Evolutionary conservation across 441 rosid species (phyloP).

Genomic region (Dalechampia spathulata): DNA sequence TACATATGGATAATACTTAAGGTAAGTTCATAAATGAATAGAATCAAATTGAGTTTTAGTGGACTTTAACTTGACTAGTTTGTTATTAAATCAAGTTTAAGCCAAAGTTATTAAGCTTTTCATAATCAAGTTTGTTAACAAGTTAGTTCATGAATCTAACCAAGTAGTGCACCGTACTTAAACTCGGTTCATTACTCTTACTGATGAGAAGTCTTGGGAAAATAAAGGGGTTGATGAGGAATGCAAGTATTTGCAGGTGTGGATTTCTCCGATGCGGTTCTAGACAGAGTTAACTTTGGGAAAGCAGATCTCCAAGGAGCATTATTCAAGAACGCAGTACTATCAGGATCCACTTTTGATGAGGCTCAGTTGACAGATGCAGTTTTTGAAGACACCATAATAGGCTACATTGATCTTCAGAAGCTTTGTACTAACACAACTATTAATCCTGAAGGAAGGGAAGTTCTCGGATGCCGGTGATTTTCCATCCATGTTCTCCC

Average conservation of each 20-base stretch:
- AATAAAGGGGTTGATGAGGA: background rate
- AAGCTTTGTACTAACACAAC: slow-evolving; percentile 44
- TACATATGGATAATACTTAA: no score
- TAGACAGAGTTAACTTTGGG: slow-evolving; percentile 69
- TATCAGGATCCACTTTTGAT: slow-evolving; percentile 70
- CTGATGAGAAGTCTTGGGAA: no score
- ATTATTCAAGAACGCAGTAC: slow-evolving; percentile 56
- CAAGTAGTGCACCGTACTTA: no score
- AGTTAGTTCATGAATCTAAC: no score
- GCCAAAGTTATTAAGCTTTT: no score
- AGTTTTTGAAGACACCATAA: slow-evolving; percentile 74
- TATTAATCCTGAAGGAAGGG: slow-evolving; percentile 41
- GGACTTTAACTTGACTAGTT: no score
- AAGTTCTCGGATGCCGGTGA: slow-evolving; percentile 49
- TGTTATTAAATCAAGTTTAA: no score
- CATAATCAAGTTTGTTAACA: no score
- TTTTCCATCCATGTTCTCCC: background rate
- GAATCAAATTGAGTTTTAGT: no score
- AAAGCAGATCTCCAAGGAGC: slow-evolving; percentile 79
- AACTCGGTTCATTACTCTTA: no score
- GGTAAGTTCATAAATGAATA: no score
- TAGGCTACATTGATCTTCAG: slow-evolving; percentile 65
- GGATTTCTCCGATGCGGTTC: slow-evolving; percentile 70
- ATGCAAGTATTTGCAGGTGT: slow-evolving; percentile 35
- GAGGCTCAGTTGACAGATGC: slow-evolving; percentile 61